Base-by-base conservation (phyloP, 352 stramenopile species). In the Pythium apleroticum region DNA sequence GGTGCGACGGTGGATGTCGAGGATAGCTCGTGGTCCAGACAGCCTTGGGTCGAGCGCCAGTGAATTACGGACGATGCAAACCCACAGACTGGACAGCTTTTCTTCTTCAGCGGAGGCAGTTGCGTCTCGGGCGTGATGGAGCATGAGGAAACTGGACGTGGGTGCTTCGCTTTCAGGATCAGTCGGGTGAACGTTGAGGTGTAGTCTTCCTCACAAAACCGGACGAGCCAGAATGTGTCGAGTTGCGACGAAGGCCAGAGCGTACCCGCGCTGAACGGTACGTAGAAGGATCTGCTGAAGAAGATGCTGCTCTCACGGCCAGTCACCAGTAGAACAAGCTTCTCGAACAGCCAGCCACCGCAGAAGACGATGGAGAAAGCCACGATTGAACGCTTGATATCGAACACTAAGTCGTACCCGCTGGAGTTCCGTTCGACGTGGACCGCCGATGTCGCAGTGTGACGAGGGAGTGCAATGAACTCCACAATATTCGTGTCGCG, bases 191-290 rank as follows among this genome's bases (percentile, higher is more conserved):
- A 33, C 30, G 30, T 30, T 37, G 53, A 9, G 15, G 9, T 28
- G 39, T n/a, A n/a, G n/a, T n/a, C n/a, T n/a, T n/a, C n/a, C n/a
- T n/a, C n/a, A n/a, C 15, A 8, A 28, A 61, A 37, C 8, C 27
- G 35, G 1, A 69, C 31, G 24, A 31, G 19, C 62, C 62, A 69
- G n/a, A 59, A 61, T 1, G 25, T 43, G 35, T 65, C 31, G 12
- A 60, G 49, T 45, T 41, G 11, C 0, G 39, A 39, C 19, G 20
- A 22, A 9, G 56, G 14, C 69, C 72, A 79, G 5, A 79, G 33
- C 1, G 22, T 69, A n/a, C 60, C 50, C 14, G 69, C 66, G 17
- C 60, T 74, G 20, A 55, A 49, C 19, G 72, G 72, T 10, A 76
- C 20, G 61, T 71, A 71, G 31, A 62, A 53, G 2, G 64, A 61